Evolutionary conservation across 2,329 filamentous ascomycete genomes (phyloP), one percentile per base, ranked within the genome.

Genomic region (Acrocalymma vagum): DNA sequence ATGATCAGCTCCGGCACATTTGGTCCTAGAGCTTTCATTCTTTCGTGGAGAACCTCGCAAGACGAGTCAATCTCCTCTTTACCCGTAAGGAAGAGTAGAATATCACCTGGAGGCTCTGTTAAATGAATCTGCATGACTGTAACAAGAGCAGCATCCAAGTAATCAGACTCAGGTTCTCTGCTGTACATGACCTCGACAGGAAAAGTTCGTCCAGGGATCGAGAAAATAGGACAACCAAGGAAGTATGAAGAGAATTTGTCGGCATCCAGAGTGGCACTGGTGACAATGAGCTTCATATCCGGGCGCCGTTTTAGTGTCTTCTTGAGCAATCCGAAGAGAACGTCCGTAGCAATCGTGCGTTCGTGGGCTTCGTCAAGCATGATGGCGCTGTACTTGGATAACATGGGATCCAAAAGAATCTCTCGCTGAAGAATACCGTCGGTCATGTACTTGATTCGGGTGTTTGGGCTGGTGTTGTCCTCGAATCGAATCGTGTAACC

Each of bases 401-500:
- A 83, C 58, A 95, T 83, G 64, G 92, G 89, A 70, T 99, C 94
- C 72, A 96, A 86, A 86, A 99, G 95, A 42, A 94, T 92, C 74
- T 99, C 94, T 63, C 94, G 81, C 63, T 97, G 80, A 62, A 99
- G 84, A 87, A 99, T 97, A 83, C 95, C 95, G 66, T 99, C 94
- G 29, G 95, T 99, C 94, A 99, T 99, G 78, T 99, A 99, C 78
- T 99, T 99, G 67, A 99, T 83, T 47, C 95, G 83, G 2, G 94
- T 99, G 71, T 89, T 91, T 42, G 85, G 83, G 34, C 88, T 83
- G 1, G 94, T 97, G 76, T 85, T 88, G 70, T 99, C 94, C 73
- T 99, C 95, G 72, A 99, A 99, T 78, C 94, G 90, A 70, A 99
- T 97, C 71, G 90, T 97, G 77, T 97, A 99, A 72, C 94, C 94